Conservation (phyloP, 1,284 basidiomycete genomes). For the Trichosporon sp. region DNA sequence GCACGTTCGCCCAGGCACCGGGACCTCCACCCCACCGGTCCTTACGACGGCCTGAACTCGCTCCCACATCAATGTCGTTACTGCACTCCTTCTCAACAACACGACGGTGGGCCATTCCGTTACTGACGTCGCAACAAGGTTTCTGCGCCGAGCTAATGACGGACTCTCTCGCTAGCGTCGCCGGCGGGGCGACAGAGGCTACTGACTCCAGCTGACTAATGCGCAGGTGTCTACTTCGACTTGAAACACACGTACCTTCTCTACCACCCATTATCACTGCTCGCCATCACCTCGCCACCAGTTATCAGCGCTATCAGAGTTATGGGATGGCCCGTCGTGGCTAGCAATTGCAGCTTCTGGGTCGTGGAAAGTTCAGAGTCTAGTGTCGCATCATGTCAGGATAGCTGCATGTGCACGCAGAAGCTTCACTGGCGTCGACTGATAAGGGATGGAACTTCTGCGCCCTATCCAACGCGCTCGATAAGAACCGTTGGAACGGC, state of each 20-base stretch:
- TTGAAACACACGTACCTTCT: slow-evolving; percentile 5
- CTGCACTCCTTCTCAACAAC: background rate
- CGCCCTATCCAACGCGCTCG: background rate
- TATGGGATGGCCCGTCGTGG: slow-evolving; percentile 10
- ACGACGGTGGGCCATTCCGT: background rate
- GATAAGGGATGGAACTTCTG: background rate
- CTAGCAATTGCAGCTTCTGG: background rate
- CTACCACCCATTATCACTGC: background rate
- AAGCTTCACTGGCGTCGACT: background rate
- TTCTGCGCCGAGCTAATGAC: background rate
- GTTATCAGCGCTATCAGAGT: background rate
- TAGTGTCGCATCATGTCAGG: background rate
- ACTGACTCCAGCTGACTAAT: background rate
- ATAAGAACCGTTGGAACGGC: background rate
- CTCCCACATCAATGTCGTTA: background rate
- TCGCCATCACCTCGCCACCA: background rate
- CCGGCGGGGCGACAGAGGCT: background rate
- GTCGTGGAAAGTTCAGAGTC: slow-evolving; percentile 15
- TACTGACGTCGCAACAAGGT: slow-evolving; percentile 11
- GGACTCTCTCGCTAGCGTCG: too few species aligned
- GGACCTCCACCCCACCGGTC: background rate
- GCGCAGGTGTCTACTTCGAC: background rate
- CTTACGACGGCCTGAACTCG: slow-evolving; percentile 1
- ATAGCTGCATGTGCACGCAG: background rate
- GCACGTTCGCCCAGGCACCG: slow-evolving; percentile 4